Percentiles rank a stretch among this genome's conserved stretches.
These are phyloP conservation scores for Peniophora sp. DNA, from an alignment of 1,284 basidiomycete species.

Conservation along the genomic window DNA sequence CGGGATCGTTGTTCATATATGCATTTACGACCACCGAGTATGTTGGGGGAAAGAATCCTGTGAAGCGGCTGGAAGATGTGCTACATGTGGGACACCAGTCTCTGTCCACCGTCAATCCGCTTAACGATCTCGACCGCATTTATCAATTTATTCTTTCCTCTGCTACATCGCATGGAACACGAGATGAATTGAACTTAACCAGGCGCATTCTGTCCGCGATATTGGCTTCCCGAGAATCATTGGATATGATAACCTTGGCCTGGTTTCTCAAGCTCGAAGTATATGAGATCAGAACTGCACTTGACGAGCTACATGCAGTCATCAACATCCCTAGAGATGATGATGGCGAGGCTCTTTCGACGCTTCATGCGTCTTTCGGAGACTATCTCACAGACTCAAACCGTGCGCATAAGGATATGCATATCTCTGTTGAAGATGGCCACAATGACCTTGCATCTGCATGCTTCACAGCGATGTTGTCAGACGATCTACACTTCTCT, in stretches of 20 bases:
- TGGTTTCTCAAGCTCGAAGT: background rate
- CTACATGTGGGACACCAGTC: background rate
- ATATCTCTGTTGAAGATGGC: background rate
- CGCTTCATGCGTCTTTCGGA: background rate
- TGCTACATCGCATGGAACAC: background rate
- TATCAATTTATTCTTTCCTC: background rate
- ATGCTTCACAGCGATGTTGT: background rate
- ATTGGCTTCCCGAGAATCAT: background rate
- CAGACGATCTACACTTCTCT: background rate
- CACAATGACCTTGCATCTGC: background rate
- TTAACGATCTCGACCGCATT: background rate
- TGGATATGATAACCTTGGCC: background rate
- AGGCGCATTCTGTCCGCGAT: background rate
- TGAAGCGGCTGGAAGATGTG: background rate
- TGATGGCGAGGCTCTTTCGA: background rate
- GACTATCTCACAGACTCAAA: background rate
- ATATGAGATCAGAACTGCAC: background rate
- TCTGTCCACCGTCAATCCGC: background rate
- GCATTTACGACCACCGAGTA: background rate
- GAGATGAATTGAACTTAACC: background rate
- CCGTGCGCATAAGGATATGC: background rate
- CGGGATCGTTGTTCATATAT: background rate
- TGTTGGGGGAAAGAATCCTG: background rate
- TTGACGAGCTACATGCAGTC: background rate
- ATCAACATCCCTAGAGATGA: background rate